phyloP scores from a whole-genome alignment of 352 stramenopile genomes.

The Paralagenidium karlingii region DNA sequence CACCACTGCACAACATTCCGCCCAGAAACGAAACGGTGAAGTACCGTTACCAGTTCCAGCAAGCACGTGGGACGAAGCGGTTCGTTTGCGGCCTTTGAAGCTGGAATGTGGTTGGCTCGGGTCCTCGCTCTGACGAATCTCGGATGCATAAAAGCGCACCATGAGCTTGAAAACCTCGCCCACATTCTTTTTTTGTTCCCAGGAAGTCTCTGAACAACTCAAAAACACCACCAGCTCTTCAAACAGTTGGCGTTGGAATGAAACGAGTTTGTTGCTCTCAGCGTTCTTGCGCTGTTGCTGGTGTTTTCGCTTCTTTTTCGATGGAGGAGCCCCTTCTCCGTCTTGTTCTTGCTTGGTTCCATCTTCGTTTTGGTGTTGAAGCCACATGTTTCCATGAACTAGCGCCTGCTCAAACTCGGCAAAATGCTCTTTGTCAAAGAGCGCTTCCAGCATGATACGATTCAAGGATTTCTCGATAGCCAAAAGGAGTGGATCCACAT shows the following conservation, averaged over 20 bases:
- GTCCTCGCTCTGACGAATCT: constrained; percentile 55
- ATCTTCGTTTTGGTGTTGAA: constrained; percentile 1
- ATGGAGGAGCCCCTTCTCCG: constrained; percentile 6
- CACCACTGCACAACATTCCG: constrained; percentile 54
- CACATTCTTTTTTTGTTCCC: background rate
- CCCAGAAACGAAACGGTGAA: constrained; percentile 82
- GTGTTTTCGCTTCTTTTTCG: constrained; percentile 19
- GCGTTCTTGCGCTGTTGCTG: constrained; percentile 8
- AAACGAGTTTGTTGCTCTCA: constrained; percentile 25
- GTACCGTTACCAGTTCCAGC: constrained; percentile 56
- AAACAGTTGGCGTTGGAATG: constrained; percentile 72
- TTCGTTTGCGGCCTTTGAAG: constrained; percentile 22
- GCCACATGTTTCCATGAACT: constrained; percentile 19
- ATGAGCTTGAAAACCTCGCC: background rate
- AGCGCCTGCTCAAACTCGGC: constrained; percentile 55
- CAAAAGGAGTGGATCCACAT: no score
- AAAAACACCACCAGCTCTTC: constrained; percentile 49
- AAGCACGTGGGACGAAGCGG: constrained; percentile 54
- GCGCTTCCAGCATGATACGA: constrained; percentile 41
- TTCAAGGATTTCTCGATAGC: no score
- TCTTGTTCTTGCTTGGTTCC: constrained; percentile 4
- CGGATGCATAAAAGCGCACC: constrained; percentile 43
- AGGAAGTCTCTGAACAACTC: constrained; percentile 8
- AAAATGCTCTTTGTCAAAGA: constrained; percentile 72
- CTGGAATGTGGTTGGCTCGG: constrained; percentile 46